Conservation (phyloP, 2,329 filamentous ascomycete species). For the Aspergillus aculeatinus region DNA sequence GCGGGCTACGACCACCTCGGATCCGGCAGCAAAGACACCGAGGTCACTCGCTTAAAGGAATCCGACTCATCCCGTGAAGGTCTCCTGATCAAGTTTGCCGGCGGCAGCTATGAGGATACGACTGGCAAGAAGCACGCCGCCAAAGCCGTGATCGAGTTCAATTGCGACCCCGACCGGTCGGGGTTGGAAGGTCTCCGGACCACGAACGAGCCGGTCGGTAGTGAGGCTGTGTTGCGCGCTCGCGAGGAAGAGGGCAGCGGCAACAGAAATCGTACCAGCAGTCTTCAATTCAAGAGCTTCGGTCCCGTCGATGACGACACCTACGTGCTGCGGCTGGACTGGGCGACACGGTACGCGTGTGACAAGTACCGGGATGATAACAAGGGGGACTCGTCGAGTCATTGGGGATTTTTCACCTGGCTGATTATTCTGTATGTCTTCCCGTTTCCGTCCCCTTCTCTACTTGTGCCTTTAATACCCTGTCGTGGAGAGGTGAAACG, state of each 20-base stretch:
- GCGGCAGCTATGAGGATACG: constrained; percentile 53
- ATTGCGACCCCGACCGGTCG: constrained; percentile 71
- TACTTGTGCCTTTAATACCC: background rate
- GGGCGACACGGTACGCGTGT: constrained; percentile 87
- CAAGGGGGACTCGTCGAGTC: constrained; percentile 45
- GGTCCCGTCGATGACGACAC: constrained; percentile 56
- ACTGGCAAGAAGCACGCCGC: constrained; percentile 57
- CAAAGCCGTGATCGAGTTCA: constrained; percentile 73
- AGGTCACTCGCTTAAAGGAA: constrained; percentile 65
- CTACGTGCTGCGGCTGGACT: constrained; percentile 71
- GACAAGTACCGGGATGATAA: constrained; percentile 56
- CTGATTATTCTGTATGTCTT: constrained; percentile 80
- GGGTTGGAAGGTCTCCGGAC: constrained; percentile 62
- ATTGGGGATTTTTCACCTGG: constrained; percentile 98
- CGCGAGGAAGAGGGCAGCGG: constrained; percentile 20
- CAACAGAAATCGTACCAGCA: constrained; percentile 45
- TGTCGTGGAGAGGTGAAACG: background rate
- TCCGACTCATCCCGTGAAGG: constrained; percentile 69
- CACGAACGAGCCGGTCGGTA: constrained; percentile 22
- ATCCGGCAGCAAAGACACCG: constrained; percentile 55
- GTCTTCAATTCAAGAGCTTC: constrained; percentile 76
- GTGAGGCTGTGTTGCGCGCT: constrained; percentile 18
- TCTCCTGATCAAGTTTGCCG: constrained; percentile 66
- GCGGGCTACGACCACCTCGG: constrained; percentile 66
- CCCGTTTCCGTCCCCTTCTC: background rate